Base-by-base conservation (phyloP, 768 basidiomycete species). In the Dioszegia aurantiaca region DNA sequence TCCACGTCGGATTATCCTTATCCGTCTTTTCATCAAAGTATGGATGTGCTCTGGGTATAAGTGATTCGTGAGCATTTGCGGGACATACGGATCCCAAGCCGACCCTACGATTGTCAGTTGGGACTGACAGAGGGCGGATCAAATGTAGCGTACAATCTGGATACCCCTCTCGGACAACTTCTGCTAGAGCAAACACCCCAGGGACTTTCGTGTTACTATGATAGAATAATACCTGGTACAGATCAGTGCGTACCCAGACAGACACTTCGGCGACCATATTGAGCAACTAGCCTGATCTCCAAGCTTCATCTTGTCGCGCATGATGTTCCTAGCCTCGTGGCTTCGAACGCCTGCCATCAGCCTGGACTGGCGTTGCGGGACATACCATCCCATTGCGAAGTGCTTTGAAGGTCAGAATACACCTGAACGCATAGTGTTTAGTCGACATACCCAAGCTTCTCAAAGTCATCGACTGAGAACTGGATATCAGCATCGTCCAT, bases 101-200 rank as follows among this genome's bases (percentile, higher is more conserved):
- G 91, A 90, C 65, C 88, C 91, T 94, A 58, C 45, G 55, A 30
- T 33, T 14, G 9, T 46, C 48, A 37, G 16, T 26, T 37, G 48
- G 41, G 52, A 46, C 26, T 49, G 4, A 4, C 5, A 5, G n/a
- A 19, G 16, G 28, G 10, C 21, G 19, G 14, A 12, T 19, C 11
- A 24, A 17, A 21, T 21, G n/a, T 3, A 51, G 77, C 89, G 78
- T 77, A 91, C 90, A 82, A 72, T 97, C 92, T 19, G 91, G 89
- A 76, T 94, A 93, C 5, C 90, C 89, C 72, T 88, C 87, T 74
- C 84, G 89, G 28, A 81, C 81, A 8, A 94, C 85, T 84, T 89
- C 64, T 3, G 75, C 75, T 9, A 69, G 31, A 9, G 70, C 75
- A 48, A 64, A 73, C 1, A 75, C 69, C 0, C 73, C 73, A 26